phyloP scores from a whole-genome alignment of 1,284 basidiomycete genomes.

The Wolfiporia cocos region DNA sequence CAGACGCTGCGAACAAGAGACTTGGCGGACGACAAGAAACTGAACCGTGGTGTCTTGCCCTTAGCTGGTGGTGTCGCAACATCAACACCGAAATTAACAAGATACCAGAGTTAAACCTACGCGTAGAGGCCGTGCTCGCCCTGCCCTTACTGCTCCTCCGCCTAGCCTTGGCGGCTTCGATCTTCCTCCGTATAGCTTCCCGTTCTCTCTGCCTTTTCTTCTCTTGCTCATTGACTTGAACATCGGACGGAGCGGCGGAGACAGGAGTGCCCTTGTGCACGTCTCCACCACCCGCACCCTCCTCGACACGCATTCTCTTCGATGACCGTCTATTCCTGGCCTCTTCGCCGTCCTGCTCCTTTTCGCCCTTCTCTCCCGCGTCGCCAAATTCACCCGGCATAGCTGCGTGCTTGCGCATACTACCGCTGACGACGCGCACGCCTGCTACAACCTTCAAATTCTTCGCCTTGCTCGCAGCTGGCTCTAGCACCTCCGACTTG shows the following conservation, averaged over 20 bases:
- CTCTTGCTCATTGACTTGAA: slow-evolving; percentile 26
- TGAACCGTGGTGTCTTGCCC: slow-evolving; percentile 28
- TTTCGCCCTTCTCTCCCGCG: slow-evolving; percentile 39
- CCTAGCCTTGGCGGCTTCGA: slow-evolving; percentile 56
- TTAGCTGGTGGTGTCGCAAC: slow-evolving; percentile 15
- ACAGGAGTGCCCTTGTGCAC: slow-evolving; percentile 27
- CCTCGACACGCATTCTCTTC: slow-evolving; percentile 37
- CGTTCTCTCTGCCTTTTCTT: slow-evolving; percentile 40
- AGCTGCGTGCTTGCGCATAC: slow-evolving; percentile 34
- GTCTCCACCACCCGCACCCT: slow-evolving; percentile 23
- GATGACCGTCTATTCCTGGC: slow-evolving; percentile 24
- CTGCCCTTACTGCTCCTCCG: slow-evolving; percentile 57
- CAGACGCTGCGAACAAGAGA: slow-evolving; percentile 33
- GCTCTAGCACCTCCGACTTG: slow-evolving; percentile 36
- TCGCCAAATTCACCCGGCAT: slow-evolving; percentile 53
- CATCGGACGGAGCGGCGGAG: slow-evolving; percentile 23
- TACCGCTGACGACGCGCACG: slow-evolving; percentile 45
- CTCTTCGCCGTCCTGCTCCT: slow-evolving; percentile 33
- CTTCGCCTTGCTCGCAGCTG: slow-evolving; percentile 32
- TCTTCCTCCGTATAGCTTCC: slow-evolving; percentile 52
- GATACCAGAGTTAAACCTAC: slow-evolving; percentile 15
- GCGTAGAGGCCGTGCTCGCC: slow-evolving; percentile 17
- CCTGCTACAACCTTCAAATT: slow-evolving; percentile 28
- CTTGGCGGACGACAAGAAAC: slow-evolving; percentile 34
- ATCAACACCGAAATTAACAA: background rate